Evolutionary conservation across 2,329 filamentous ascomycete genomes (phyloP), one percentile per base, ranked within the genome.

Genomic region (Hymenoscyphus albidus): DNA sequence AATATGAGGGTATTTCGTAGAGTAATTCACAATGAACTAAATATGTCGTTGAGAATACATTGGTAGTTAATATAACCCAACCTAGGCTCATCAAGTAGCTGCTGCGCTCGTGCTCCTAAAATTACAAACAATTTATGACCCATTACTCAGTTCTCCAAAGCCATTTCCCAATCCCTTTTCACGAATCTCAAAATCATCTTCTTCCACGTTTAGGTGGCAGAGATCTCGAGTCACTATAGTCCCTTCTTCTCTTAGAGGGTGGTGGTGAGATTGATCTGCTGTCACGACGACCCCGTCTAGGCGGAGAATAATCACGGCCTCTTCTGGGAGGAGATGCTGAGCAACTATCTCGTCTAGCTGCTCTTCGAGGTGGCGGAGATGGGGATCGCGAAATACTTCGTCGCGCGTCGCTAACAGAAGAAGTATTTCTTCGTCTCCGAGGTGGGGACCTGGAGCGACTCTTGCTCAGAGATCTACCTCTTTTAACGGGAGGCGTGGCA

Each of bases 201-300:
- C 72, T 72, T 59, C 73, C 64, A 59, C 73, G 73, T 54, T 57
- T 42, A 14, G 61, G 35, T n/a, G 71, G 71, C 51, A 72, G 71
- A 60, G 71, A 73, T 60, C 67, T 68, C 31, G 72, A 74, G 54
- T 69, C 65, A 56, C 68, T 72, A 44, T 69, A 66, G 57, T 70
- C 68, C 63, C 72, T 66, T 66, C 72, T 69, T 64, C 73, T 70
- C 68, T 74, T 75, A 0, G 56, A 13, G 10, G 67, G 64, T 39
- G 71, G 35, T 12, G 59, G 72, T 55, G 72, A 67, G 40, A 67
- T 63, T 2, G 72, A 73, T 58, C 71, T 67, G 51, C 67, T 72
- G 39, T 70, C 64, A 32, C 64, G 63, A 31, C 68, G 60, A 55
- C 56, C 61, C 42, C 68, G 55, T 48, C 62, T 63, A 27, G 62